phyloP scores from a whole-genome alignment of 2,329 filamentous ascomycete species.

The Beauveria rudraprayagi region DNA sequence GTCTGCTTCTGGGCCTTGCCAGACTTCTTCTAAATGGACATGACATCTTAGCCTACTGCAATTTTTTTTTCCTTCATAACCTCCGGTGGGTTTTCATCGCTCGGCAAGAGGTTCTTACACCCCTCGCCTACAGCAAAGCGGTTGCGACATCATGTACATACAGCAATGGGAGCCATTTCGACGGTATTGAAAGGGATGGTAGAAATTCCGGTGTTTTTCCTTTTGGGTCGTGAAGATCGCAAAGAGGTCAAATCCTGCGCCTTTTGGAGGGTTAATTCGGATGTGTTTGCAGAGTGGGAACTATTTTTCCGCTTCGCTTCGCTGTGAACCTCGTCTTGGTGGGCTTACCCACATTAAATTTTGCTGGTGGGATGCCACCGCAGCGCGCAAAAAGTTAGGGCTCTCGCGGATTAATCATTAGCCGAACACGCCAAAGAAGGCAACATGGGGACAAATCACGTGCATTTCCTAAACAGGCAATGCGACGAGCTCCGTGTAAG shows the following conservation, averaged over 20 bases:
- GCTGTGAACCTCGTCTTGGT: conserved; percentile 9
- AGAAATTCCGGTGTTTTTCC: conserved; percentile 15
- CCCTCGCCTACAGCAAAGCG: conserved; percentile 86
- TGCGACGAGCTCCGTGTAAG: background rate
- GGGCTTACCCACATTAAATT: conserved; percentile 16
- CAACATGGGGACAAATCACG: background rate
- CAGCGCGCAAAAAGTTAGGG: conserved; percentile 27
- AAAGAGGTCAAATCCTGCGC: conserved; percentile 80
- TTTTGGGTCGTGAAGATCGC: conserved; percentile 32
- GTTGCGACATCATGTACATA: conserved; percentile 62
- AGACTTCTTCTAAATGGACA: conserved; percentile 58
- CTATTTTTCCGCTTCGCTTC: conserved; percentile 8
- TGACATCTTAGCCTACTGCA: conserved; percentile 94
- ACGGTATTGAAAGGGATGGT: conserved; percentile 23
- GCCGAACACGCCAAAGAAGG: background rate
- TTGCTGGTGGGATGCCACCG: conserved; percentile 19
- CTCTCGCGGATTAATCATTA: conserved; percentile 19
- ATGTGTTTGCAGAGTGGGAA: conserved; percentile 13
- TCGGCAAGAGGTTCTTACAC: background rate
- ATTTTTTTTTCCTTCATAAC: background rate
- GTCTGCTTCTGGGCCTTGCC: conserved; percentile 70
- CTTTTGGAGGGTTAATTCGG: conserved; percentile 24
- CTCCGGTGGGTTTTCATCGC: conserved; percentile 18
- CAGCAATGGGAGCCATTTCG: conserved; percentile 77
- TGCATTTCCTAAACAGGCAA: conserved; percentile 5